A percentile compares a stretch with the other conserved stretches of the same genome.
These are phyloP conservation scores for Coleophoma crateriformis DNA, from an alignment of 2,329 filamentous ascomycete species.

Conservation along the genomic window DNA sequence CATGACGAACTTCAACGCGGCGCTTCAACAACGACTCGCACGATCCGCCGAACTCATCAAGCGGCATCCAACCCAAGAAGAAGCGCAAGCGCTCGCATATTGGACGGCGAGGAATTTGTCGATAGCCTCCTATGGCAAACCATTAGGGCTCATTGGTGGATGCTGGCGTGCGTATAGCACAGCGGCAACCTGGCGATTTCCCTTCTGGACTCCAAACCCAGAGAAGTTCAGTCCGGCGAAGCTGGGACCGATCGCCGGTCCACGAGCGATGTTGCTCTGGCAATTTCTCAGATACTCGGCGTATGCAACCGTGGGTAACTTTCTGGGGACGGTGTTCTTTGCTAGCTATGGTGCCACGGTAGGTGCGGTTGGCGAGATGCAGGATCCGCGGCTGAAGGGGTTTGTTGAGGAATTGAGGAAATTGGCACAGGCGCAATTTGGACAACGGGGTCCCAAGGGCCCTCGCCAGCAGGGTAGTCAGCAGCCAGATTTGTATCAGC, in stretches of 20 bases:
- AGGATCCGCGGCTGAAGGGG: slow-evolving; percentile 20
- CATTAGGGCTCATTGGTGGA: slow-evolving; percentile 17
- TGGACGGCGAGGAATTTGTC: slow-evolving; percentile 20
- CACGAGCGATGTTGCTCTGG: slow-evolving; percentile 13
- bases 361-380: slow-evolving; percentile 16
- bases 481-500: background rate
- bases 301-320: slow-evolving; percentile 16
- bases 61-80: slow-evolving; percentile 18
- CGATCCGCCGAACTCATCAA: slow-evolving; percentile 6
- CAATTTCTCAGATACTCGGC: slow-evolving; percentile 14
- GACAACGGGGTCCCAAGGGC: slow-evolving; percentile 1
- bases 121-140: slow-evolving; percentile 18
- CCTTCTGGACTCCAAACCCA: slow-evolving; percentile 22
- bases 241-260: slow-evolving; percentile 9
- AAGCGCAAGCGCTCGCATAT: slow-evolving; percentile 20
- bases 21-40: slow-evolving; percentile 1
- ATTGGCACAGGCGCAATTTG: slow-evolving; percentile 2
- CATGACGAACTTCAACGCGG: slow-evolving; percentile 3
- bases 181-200: slow-evolving; percentile 17
- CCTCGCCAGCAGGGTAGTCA: background rate
- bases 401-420: slow-evolving; percentile 8
- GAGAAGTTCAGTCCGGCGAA: slow-evolving; percentile 13
- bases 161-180: slow-evolving; percentile 17
- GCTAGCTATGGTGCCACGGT: slow-evolving; percentile 18
- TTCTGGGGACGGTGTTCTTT: slow-evolving; percentile 14